Percentiles rank a stretch among this genome's conserved stretches.
These are phyloP conservation scores for Mangifera indica DNA, from an alignment of 345 rosid genomes.

Conservation along the genomic window DNA sequence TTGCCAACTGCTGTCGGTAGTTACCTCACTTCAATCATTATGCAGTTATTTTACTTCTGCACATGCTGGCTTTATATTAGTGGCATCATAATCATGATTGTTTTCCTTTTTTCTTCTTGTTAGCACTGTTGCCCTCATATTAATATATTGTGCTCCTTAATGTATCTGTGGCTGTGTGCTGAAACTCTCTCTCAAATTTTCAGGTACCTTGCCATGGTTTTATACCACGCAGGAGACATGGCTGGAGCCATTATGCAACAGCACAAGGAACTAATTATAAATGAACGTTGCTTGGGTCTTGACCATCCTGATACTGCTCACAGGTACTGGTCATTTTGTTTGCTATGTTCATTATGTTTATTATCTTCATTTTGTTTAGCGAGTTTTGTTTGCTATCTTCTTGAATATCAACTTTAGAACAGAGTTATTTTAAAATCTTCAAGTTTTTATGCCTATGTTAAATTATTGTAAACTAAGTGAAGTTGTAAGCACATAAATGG, in stretches of 20 bases:
- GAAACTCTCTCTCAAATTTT: slow-evolving; percentile 21
- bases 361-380: not conserved
- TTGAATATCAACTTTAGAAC: not conserved
- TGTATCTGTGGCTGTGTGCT: not conserved
- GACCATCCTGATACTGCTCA: slow-evolving; percentile 99
- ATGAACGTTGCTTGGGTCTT: slow-evolving; percentile 96
- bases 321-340: slow-evolving; percentile 45
- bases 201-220: slow-evolving; percentile 98
- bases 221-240: slow-evolving; percentile 99
- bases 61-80: slow-evolving; percentile 7
- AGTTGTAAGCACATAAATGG: not conserved
- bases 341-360: too few relatives aligned
- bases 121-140: not conserved
- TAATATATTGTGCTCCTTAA: not conserved
- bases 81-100: not conserved
- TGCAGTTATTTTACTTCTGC: slow-evolving; percentile 3
- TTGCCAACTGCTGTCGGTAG: slow-evolving; percentile 96
- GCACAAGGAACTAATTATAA: slow-evolving; percentile 96
- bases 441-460: not conserved
- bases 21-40: slow-evolving; percentile 7
- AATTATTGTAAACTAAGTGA: not conserved
- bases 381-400: not conserved
- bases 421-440: not conserved
- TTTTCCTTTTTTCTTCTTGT: not conserved
- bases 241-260: slow-evolving; percentile 98